Base-by-base conservation (phyloP, 2,329 filamentous ascomycete species). In the Colletotrichum sp. region DNA sequence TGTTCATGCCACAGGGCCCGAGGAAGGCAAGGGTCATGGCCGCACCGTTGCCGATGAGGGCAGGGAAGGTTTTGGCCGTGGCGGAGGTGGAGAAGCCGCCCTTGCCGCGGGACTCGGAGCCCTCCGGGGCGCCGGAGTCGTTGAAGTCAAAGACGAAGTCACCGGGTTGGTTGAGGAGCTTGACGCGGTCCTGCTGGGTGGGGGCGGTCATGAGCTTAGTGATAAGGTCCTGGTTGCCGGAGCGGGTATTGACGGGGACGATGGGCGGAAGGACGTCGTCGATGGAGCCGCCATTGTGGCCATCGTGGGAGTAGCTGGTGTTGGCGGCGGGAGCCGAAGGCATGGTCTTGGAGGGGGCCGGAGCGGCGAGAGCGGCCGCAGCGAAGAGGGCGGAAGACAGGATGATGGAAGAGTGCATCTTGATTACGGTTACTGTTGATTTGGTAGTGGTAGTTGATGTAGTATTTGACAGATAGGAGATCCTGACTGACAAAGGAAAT, bases 1-100 rank as follows among this genome's bases (percentile, higher is more conserved):
- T 89, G 82, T 89, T 89, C 81, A 90, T 87, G 72, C 87, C 88
- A 80, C 88, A 90, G 32, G 84, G 84, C 22, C 85, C 86, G 68
- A 90, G 82, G 81, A 88, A 89, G 60, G 87, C 89, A 22, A 90
- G 82, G 3, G 87, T 87, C 84, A 88, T 88, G 74, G 84, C 84
- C 22, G 85, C 84, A 30, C 85, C 86, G 32, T 86, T 88, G 74
- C 87, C 86, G 71, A 89, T 85, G 22, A 90, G 84, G n/a, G 88
- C 87, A 1, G 88, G 89, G 81, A 90, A 89, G 30, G 86, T 88
- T 77, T 85, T 84, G 68, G 88, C 82, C 66, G 87, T 86, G 48
- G 88, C 86, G 8, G 85, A 81, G 36, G 86, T 75, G 48, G 82
- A 79, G 34, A 79, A 69, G 26, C 88, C 88, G 13, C 87, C 88